These are phyloP conservation scores for Linum trigynum DNA, from an alignment of 345 rosid species.

Conservation along the genomic window DNA sequence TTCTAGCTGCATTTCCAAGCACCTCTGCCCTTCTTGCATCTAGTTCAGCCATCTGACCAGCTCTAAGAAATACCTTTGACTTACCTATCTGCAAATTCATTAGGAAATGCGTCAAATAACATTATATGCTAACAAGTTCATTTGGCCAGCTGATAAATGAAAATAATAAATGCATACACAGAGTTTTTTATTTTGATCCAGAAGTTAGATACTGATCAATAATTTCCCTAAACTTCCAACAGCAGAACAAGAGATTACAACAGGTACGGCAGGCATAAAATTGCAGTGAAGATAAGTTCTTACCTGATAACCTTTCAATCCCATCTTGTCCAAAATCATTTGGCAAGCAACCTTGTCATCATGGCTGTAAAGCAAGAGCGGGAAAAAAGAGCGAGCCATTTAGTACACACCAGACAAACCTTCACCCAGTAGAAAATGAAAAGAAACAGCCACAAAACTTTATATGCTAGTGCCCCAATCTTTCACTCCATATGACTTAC, in stretches of 20 bases:
- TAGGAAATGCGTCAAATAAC: slow-evolving; percentile 11
- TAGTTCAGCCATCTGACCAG: slow-evolving; percentile 99
- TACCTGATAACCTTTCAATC: slow-evolving; percentile 94
- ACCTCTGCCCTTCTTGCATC: slow-evolving; percentile 98
- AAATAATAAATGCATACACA: background rate
- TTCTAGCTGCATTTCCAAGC: slow-evolving; percentile 94
- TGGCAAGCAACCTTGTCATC: slow-evolving; percentile 91
- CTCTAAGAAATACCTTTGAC: slow-evolving; percentile 87
- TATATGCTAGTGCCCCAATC: background rate
- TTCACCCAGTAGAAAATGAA: background rate
- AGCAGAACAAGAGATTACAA: background rate
- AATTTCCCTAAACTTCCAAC: background rate
- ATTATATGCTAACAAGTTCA: slow-evolving; percentile 5
- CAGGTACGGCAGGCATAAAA: background rate
- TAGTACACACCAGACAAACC: background rate
- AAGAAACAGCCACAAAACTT: too few relatives aligned
- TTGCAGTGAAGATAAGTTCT: slow-evolving; percentile 3
- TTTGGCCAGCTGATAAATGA: background rate
- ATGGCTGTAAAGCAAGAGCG: slow-evolving; percentile 37
- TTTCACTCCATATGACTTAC: slow-evolving; percentile 24
- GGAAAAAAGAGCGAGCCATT: slow-evolving; percentile 1
- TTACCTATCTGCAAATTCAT: slow-evolving; percentile 69
- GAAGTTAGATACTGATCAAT: background rate
- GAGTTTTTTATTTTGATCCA: too few relatives aligned
- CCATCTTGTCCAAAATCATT: slow-evolving; percentile 87